These are phyloP conservation scores for Cynanchum wilfordii DNA, from an alignment of 257 asterid species.

Conservation along the genomic window DNA sequence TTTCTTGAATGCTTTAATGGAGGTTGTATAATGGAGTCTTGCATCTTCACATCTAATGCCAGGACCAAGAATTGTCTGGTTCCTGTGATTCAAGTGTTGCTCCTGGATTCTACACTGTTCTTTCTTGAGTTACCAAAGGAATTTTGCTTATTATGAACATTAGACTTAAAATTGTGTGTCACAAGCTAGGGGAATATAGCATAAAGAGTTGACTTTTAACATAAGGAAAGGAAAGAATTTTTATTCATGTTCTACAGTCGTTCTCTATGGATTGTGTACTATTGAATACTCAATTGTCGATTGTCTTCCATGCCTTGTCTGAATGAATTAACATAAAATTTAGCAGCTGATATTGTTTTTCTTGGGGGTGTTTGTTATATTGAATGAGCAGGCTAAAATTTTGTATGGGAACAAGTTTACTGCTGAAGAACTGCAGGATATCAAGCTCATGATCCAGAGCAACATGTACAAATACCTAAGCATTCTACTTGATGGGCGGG, in stretches of 20 bases:
- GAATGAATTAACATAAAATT: background rate
- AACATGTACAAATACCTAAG: conserved; percentile 87
- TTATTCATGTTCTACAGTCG: background rate
- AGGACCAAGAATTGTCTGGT: background rate
- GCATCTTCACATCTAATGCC: background rate
- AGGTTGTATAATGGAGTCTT: background rate
- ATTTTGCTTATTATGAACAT: background rate
- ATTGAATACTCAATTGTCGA: background rate
- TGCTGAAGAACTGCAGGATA: conserved; percentile 69
- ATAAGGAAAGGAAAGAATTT: background rate
- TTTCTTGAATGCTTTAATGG: background rate
- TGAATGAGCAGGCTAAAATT: conserved; percentile 65
- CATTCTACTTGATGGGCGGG: conserved; percentile 91
- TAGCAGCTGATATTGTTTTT: background rate
- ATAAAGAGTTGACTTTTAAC: background rate
- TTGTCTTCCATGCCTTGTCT: background rate
- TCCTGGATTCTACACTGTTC: background rate
- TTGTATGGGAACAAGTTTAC: conserved; percentile 76
- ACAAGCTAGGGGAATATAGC: background rate
- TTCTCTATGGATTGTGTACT: background rate
- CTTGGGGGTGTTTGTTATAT: conserved; percentile 6
- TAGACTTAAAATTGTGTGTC: background rate
- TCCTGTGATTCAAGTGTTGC: background rate
- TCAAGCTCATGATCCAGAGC: conserved; percentile 95
- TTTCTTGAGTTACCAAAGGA: background rate